Conservation (phyloP, 495 filamentous ascomycete species). For the Collariella sp. region DNA sequence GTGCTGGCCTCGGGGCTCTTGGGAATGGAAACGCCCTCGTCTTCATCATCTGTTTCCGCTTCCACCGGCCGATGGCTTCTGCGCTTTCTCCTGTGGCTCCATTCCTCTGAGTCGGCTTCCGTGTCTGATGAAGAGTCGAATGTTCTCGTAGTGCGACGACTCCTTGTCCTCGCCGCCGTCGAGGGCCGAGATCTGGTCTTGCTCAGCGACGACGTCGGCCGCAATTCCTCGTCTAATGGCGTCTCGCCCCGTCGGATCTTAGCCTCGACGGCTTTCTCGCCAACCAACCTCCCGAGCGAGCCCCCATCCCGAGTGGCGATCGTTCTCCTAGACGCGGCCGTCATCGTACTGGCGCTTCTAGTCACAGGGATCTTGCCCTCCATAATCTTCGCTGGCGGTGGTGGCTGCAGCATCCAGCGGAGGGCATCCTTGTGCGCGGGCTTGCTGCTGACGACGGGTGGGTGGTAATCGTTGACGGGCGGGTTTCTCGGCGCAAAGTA, state of each 20-base stretch:
- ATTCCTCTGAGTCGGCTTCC: constrained; percentile 24
- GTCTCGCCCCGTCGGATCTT: constrained; percentile 30
- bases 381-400: constrained; percentile 78
- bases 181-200: constrained; percentile 18
- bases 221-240: constrained; percentile 21
- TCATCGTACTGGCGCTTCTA: constrained; percentile 39
- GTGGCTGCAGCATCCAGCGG: constrained; percentile 88
- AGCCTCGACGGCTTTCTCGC: constrained; percentile 34
- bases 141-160: constrained; percentile 25
- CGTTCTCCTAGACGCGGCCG: constrained; percentile 25
- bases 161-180: constrained; percentile 26
- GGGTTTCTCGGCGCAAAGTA: constrained; percentile 65
- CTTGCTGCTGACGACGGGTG: constrained; percentile 70
- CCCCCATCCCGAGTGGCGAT: constrained; percentile 15
- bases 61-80: constrained; percentile 22
- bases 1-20: constrained; percentile 16
- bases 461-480: constrained; percentile 77
- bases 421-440: constrained; percentile 58
- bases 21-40: constrained; percentile 12
- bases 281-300: constrained; percentile 24
- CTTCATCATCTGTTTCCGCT: constrained; percentile 25
- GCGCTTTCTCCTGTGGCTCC: constrained; percentile 15
- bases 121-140: constrained; percentile 32
- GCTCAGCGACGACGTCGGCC: constrained; percentile 14
- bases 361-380: constrained; percentile 60